A percentile compares a stretch with the other conserved stretches of the same genome.
Conservation (phyloP, 768 basidiomycete species). For the Vishniacozyma victoriae region DNA sequence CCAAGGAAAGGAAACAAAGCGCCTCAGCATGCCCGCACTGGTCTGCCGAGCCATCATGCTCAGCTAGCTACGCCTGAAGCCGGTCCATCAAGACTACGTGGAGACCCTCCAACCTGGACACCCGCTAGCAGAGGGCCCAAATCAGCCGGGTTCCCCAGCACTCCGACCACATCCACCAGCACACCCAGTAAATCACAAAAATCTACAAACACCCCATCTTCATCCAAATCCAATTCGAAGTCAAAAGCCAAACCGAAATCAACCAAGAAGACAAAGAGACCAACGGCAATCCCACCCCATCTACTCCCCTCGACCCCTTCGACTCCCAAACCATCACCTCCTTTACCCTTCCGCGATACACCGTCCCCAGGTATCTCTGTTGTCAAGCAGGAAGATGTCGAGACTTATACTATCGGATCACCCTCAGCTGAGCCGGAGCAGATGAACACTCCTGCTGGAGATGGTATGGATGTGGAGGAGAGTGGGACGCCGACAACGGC, state of each 20-base stretch:
- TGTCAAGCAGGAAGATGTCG: background rate
- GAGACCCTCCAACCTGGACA: no score
- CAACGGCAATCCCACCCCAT: constrained; percentile 22
- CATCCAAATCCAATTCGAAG: background rate
- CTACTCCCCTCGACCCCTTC: constrained; percentile 17
- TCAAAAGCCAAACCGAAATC: background rate
- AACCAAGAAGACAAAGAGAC: constrained; percentile 7
- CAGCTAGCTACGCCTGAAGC: background rate
- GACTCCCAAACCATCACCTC: constrained; percentile 5
- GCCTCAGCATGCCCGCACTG: no score
- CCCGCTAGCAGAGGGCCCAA: no score
- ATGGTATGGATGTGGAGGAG: background rate
- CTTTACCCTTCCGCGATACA: background rate
- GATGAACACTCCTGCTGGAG: background rate
- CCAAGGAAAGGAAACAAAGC: constrained; percentile 4
- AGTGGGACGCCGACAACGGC: constrained; percentile 15
- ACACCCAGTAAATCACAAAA: no score
- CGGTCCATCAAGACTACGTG: constrained; percentile 1
- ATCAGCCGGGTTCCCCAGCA: no score
- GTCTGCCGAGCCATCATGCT: no score
- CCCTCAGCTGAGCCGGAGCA: background rate
- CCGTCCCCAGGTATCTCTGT: background rate
- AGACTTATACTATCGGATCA: no score
- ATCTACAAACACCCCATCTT: background rate
- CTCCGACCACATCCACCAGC: background rate